Evolutionary conservation across 2,329 filamentous ascomycete species (phyloP).

Genomic region (Chaetomium sp.): DNA sequence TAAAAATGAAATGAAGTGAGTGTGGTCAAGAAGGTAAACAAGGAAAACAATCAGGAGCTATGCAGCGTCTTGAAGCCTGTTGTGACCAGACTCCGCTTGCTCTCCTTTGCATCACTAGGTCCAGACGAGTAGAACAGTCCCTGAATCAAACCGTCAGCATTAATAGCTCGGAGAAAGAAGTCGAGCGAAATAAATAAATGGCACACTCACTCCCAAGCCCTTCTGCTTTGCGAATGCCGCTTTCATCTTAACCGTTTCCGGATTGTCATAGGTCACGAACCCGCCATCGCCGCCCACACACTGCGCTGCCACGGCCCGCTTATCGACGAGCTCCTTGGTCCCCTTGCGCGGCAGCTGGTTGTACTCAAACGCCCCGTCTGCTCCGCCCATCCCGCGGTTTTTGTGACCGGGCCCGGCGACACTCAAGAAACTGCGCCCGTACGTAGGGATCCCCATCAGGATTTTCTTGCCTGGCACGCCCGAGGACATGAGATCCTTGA

Average conservation of each 20-base stretch:
- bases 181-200: not conserved
- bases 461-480: constrained; percentile 67
- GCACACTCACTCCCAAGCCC: constrained; percentile 52
- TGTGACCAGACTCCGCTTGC: constrained; percentile 51
- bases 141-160: constrained; percentile 31
- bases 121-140: constrained; percentile 79
- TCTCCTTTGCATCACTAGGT: constrained; percentile 59
- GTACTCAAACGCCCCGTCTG: constrained; percentile 70
- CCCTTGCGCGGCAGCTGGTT: constrained; percentile 56
- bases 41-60: constrained; percentile 35
- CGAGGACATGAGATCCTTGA: constrained; percentile 57
- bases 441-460: constrained; percentile 67
- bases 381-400: constrained; percentile 44
- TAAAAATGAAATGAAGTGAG: not conserved
- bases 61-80: constrained; percentile 55
- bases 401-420: constrained; percentile 58
- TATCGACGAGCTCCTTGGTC: constrained; percentile 62
- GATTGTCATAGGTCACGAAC: constrained; percentile 75
- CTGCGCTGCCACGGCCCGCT: constrained; percentile 60
- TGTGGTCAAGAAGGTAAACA: not conserved
- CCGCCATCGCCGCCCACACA: constrained; percentile 68
- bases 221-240: constrained; percentile 66
- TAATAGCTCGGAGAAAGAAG: not conserved
- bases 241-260: constrained; percentile 68
- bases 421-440: constrained; percentile 67